Percentiles rank a stretch among this genome's conserved stretches.
These are phyloP conservation scores for Senna tora DNA, from an alignment of 306 rosid genomes.

Conservation along the genomic window DNA sequence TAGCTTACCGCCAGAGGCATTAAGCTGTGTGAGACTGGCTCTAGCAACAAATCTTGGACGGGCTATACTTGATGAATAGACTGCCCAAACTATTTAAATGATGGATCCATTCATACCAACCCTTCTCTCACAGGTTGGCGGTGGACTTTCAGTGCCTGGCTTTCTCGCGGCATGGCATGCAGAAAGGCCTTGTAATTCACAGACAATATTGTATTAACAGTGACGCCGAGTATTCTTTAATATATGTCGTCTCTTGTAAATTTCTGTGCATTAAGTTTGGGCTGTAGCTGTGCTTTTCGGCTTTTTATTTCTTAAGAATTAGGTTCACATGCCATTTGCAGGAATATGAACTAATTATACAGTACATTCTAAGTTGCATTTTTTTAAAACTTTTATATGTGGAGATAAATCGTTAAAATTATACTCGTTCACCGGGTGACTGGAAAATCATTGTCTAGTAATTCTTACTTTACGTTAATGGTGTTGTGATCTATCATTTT, in stretches of 20 bases:
- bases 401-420: background rate
- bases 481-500: too few relatives aligned
- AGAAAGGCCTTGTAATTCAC: conserved; percentile 20
- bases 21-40: conserved; percentile 74
- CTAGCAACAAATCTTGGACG: conserved; percentile 89
- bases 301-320: conserved; percentile 15
- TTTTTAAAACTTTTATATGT: background rate
- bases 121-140: background rate
- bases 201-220: background rate
- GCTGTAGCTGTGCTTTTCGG: conserved; percentile 4
- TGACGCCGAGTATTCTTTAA: background rate
- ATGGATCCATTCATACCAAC: background rate
- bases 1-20: conserved; percentile 62
- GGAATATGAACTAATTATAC: conserved; percentile 3
- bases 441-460: background rate
- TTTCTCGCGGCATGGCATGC: conserved; percentile 8
- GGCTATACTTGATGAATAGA: conserved; percentile 74
- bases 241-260: conserved; percentile 36
- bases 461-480: background rate
- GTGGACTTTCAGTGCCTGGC: conserved; percentile 5
- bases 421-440: background rate
- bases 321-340: background rate
- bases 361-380: background rate
- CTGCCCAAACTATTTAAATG: conserved; percentile 17
- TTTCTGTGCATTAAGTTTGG: conserved; percentile 11